phyloP scores from a whole-genome alignment of 768 basidiomycete genomes.

The Kwoniella europaea region DNA sequence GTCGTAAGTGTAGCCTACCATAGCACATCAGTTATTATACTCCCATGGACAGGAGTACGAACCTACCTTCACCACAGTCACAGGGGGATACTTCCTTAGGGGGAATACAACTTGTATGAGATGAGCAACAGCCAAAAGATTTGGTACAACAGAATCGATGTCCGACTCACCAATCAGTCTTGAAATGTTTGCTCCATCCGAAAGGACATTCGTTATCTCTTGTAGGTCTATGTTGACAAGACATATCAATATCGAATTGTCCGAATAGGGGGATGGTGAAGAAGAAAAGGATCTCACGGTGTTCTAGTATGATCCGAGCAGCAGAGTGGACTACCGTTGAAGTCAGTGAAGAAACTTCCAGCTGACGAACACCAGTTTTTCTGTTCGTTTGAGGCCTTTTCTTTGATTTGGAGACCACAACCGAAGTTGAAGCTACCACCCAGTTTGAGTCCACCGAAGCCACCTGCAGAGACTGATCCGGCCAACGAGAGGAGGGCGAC shows the following conservation, averaged over 20 bases:
- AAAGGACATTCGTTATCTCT: constrained; percentile 21
- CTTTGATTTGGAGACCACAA: constrained; percentile 12
- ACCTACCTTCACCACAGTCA: constrained; percentile 49
- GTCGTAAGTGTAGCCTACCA: constrained; percentile 33
- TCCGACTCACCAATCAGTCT: constrained; percentile 16
- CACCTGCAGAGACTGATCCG: constrained; percentile 20
- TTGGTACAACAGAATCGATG: not conserved
- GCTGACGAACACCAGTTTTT: constrained; percentile 25
- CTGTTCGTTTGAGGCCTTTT: constrained; percentile 22
- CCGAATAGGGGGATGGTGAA: too few relatives aligned
- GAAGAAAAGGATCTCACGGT: constrained; percentile 23
- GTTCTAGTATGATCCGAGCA: constrained; percentile 31
- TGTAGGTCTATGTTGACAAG: constrained; percentile 1
- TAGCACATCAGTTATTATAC: not conserved
- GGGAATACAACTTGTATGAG: constrained; percentile 15
- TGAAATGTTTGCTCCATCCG: constrained; percentile 22
- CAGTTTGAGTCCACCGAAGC: not conserved
- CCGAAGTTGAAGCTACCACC: constrained; percentile 28
- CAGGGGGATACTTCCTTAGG: constrained; percentile 30
- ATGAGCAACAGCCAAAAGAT: not conserved
- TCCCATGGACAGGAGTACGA: not conserved
- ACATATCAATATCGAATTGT: not conserved
- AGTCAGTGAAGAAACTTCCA: constrained; percentile 37
- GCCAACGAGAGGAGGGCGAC: constrained; percentile 15
- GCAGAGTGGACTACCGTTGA: constrained; percentile 28